These are phyloP conservation scores for Anisodus acutangulus DNA, from an alignment of 257 asterid species.

Conservation along the genomic window DNA sequence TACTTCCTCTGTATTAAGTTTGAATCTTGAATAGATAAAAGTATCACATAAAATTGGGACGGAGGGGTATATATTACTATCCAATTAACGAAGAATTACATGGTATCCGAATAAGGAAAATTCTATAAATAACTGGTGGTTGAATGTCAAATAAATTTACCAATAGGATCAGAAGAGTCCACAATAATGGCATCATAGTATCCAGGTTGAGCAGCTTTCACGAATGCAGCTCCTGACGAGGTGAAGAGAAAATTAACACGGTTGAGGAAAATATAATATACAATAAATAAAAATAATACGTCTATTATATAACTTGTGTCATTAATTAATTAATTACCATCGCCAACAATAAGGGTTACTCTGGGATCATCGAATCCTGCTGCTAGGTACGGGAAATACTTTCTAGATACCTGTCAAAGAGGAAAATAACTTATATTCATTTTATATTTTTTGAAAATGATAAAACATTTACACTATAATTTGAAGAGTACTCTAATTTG, in stretches of 20 bases:
- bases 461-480: too few species aligned
- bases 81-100: too few species aligned
- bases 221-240: conserved; percentile 32
- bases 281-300: neutral
- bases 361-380: conserved; percentile 35
- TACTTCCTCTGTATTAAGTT: too few species aligned
- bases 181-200: conserved; percentile 37
- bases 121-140: too few species aligned
- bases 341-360: conserved; percentile 32
- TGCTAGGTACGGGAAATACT: conserved; percentile 30
- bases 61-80: too few species aligned
- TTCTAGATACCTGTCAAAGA: conserved; percentile 28
- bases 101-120: too few species aligned
- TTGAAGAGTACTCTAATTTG: too few species aligned
- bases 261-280: neutral
- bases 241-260: neutral
- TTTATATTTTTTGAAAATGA: too few species aligned
- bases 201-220: conserved; percentile 31
- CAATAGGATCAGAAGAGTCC: conserved; percentile 37
- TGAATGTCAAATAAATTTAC: neutral
- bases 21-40: too few species aligned
- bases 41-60: too few species aligned
- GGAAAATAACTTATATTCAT: neutral
- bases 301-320: too few species aligned
- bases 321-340: conserved; percentile 23